Evolutionary conservation across 225 moss, liverwort and hornwort species (phyloP).

Genomic region (Bryoerythrophyllum caledonicum): DNA sequence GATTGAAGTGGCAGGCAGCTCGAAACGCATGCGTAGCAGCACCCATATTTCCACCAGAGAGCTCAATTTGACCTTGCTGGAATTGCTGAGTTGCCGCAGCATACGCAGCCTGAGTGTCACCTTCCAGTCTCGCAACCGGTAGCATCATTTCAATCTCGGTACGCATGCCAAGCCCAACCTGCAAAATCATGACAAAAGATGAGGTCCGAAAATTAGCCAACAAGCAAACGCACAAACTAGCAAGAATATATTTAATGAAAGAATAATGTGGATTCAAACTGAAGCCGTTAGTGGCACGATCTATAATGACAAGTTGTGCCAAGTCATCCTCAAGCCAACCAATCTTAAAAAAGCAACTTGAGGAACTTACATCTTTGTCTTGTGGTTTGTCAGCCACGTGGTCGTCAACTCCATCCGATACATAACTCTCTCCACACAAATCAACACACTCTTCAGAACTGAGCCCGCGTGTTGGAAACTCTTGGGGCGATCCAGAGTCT

Average conservation of each 20-base stretch:
- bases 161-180: slow-evolving; percentile 41
- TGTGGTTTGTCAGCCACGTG: slow-evolving; percentile 12
- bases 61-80: slow-evolving; percentile 53
- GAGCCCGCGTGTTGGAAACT: neutral
- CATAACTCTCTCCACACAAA: neutral
- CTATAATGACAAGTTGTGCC: too few species aligned
- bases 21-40: slow-evolving; percentile 52
- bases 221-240: too few species aligned
- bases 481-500: slow-evolving; percentile 29
- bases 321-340: too few species aligned
- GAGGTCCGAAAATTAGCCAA: neutral
- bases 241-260: too few species aligned
- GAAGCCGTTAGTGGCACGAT: too few species aligned
- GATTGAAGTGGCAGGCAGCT: slow-evolving; percentile 64
- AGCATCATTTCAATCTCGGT: slow-evolving; percentile 36
- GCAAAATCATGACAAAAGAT: slow-evolving; percentile 6
- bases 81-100: slow-evolving; percentile 52
- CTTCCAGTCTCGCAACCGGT: slow-evolving; percentile 37
- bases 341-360: neutral
- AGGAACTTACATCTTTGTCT: slow-evolving; percentile 33
- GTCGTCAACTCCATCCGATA: slow-evolving; percentile 5
- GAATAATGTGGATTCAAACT: too few species aligned
- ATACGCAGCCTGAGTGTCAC: slow-evolving; percentile 33
- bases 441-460: slow-evolving; percentile 12
- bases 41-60: slow-evolving; percentile 61